phyloP scores from a whole-genome alignment of 768 basidiomycete genomes.

The Trametes cinnabarina region DNA sequence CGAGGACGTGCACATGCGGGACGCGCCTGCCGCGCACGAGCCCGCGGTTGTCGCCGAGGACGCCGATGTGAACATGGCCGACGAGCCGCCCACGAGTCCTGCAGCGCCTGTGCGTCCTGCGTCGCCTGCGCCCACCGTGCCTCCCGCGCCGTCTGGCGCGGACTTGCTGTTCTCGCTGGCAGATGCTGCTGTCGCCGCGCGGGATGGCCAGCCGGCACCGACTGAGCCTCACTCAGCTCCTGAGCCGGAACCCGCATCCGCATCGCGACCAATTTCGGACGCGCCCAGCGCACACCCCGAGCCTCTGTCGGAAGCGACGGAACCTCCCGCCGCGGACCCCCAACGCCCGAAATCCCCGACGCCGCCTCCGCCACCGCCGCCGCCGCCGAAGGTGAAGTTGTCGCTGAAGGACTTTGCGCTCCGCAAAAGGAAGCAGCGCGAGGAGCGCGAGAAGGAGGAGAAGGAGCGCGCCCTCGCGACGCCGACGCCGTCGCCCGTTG shows the following conservation, averaged over 20 bases:
- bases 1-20: not conserved
- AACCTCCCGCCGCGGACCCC: not conserved
- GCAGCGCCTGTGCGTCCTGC: not conserved
- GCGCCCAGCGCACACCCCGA: not conserved
- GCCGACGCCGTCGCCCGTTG: slow-evolving; percentile 27
- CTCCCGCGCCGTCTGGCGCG: not conserved
- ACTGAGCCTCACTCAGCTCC: not conserved
- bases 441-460: slow-evolving; percentile 36
- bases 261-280: too few relatives aligned
- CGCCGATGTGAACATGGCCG: not conserved
- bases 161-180: too few relatives aligned
- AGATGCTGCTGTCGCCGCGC: not conserved
- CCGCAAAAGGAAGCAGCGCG: slow-evolving; percentile 52
- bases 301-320: not conserved
- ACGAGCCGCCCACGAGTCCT: not conserved
- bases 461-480: slow-evolving; percentile 32
- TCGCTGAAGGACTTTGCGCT: slow-evolving; percentile 58
- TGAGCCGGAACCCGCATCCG: not conserved
- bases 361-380: slow-evolving; percentile 34
- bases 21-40: not conserved
- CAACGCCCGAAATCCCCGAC: slow-evolving; percentile 2
- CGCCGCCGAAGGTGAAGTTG: slow-evolving; percentile 50
- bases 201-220: not conserved
- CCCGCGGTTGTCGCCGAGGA: not conserved
- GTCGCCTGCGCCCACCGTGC: not conserved